These are phyloP conservation scores for Rickenella mellea DNA, from an alignment of 768 basidiomycete species.

Conservation along the genomic window DNA sequence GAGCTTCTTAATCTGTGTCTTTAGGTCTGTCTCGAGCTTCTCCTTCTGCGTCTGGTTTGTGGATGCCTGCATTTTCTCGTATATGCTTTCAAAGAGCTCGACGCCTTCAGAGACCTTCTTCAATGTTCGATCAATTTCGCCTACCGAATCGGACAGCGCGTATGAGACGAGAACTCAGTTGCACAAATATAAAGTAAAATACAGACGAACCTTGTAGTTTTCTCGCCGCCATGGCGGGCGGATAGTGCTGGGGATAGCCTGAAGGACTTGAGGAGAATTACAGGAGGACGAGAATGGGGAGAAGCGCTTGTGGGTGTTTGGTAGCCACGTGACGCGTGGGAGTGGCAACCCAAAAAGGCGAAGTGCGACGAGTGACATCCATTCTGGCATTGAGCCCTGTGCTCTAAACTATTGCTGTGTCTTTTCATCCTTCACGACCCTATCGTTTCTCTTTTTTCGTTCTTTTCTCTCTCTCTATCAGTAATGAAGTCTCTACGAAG, in stretches of 20 bases:
- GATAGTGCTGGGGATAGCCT: too few relatives aligned
- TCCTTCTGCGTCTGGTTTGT: slow-evolving; percentile 98
- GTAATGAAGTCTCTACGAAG: slow-evolving; percentile 79
- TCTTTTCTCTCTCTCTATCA: slow-evolving; percentile 11
- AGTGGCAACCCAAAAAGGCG: too few relatives aligned
- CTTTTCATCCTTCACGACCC: slow-evolving; percentile 14
- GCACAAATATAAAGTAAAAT: background rate
- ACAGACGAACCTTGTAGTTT: slow-evolving; percentile 69
- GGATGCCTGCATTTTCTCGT: slow-evolving; percentile 95
- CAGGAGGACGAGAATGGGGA: background rate
- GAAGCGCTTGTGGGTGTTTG: background rate
- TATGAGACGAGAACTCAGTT: slow-evolving; percentile 7
- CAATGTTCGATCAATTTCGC: slow-evolving; percentile 96
- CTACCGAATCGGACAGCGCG: slow-evolving; percentile 30
- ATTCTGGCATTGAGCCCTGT: too few relatives aligned
- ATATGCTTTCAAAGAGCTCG: slow-evolving; percentile 89
- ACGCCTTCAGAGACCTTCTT: slow-evolving; percentile 97
- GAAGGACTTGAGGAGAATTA: background rate
- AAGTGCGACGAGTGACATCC: too few relatives aligned
- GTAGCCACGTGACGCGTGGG: too few relatives aligned
- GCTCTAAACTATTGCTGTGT: too few relatives aligned
- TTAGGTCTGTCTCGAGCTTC: slow-evolving; percentile 91
- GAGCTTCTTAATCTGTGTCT: slow-evolving; percentile 97
- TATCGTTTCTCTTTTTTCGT: slow-evolving; percentile 14
- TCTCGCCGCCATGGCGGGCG: slow-evolving; percentile 71